Evolutionary conservation across 352 stramenopile species (phyloP).

Genomic region (Phytopythium oedochilum): DNA sequence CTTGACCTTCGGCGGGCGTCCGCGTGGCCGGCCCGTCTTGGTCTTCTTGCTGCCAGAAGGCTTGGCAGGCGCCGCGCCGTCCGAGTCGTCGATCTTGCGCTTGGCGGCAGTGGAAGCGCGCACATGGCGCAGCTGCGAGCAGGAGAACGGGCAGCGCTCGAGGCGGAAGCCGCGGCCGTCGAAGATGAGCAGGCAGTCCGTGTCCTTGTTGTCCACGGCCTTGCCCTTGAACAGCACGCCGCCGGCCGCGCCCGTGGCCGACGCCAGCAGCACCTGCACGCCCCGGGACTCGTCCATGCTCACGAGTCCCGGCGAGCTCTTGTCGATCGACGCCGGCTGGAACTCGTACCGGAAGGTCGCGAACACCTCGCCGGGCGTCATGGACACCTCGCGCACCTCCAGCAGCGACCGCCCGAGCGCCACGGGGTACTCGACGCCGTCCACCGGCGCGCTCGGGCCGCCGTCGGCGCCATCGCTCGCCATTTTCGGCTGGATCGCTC

Average conservation of each 20-base stretch:
- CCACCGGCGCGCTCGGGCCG: conserved; percentile 13
- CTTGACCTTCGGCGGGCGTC: background rate
- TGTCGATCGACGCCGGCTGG: conserved; percentile 75
- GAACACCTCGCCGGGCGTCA: conserved; percentile 21
- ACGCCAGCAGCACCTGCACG: conserved; percentile 63
- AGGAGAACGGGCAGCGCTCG: conserved; percentile 63
- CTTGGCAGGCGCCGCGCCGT: background rate
- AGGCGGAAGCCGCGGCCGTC: conserved; percentile 61
- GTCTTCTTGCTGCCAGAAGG: background rate
- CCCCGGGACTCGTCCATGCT: conserved; percentile 50
- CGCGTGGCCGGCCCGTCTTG: background rate
- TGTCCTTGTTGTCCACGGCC: conserved; percentile 69
- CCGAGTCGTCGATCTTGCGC: conserved; percentile 1
- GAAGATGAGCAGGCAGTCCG: conserved; percentile 79
- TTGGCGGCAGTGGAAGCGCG: conserved; percentile 23
- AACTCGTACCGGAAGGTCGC: conserved; percentile 82
- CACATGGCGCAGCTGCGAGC: conserved; percentile 72
- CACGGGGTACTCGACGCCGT: conserved; percentile 56
- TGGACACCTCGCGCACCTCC: conserved; percentile 1
- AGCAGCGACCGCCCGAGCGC: conserved; percentile 42
- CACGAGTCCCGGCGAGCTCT: conserved; percentile 54
- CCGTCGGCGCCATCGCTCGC: background rate
- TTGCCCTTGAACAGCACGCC: conserved; percentile 82
- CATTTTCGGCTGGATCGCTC: background rate
- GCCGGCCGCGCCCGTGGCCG: conserved; percentile 38